phyloP scores from a whole-genome alignment of 2,329 filamentous ascomycete genomes.

The Blumeria graminis region DNA sequence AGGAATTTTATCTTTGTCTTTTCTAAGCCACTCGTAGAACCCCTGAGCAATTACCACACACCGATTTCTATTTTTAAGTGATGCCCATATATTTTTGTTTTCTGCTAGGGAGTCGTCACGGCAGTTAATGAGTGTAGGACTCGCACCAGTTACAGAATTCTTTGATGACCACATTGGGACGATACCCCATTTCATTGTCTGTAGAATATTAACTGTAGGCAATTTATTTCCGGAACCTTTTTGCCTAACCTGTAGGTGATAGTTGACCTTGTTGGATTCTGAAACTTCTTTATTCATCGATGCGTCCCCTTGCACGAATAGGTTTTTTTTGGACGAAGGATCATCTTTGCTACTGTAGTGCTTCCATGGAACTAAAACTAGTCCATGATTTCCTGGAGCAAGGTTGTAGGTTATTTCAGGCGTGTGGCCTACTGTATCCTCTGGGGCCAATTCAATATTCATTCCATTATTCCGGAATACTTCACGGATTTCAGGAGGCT shows the following conservation, averaged over 20 bases:
- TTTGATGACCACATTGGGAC: conserved; percentile 84
- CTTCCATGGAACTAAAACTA: conserved; percentile 62
- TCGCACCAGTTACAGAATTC: conserved; percentile 48
- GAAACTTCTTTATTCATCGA: conserved; percentile 5
- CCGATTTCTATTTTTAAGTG: conserved; percentile 72
- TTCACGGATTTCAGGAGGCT: conserved; percentile 49
- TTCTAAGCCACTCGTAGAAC: conserved; percentile 92
- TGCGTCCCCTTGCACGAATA: neutral
- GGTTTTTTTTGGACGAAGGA: neutral
- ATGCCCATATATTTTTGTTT: conserved; percentile 66
- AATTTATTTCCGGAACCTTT: conserved; percentile 33
- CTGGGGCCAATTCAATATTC: conserved; percentile 44
- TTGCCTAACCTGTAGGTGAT: conserved; percentile 5
- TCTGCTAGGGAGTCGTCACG: conserved; percentile 63
- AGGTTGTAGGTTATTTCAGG: conserved; percentile 74
- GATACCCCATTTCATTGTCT: conserved; percentile 90
- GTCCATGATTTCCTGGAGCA: conserved; percentile 62
- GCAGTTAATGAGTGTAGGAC: conserved; percentile 86
- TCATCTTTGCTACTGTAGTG: conserved; percentile 31
- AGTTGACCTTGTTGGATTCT: conserved; percentile 9
- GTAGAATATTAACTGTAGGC: conserved; percentile 14
- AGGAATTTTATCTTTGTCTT: conserved; percentile 57
- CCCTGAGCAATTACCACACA: conserved; percentile 77
- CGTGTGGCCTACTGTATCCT: conserved; percentile 33
- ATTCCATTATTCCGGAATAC: conserved; percentile 53